Base-by-base conservation (phyloP, 2,329 filamentous ascomycete species). In the Aspergillus floridensis region DNA sequence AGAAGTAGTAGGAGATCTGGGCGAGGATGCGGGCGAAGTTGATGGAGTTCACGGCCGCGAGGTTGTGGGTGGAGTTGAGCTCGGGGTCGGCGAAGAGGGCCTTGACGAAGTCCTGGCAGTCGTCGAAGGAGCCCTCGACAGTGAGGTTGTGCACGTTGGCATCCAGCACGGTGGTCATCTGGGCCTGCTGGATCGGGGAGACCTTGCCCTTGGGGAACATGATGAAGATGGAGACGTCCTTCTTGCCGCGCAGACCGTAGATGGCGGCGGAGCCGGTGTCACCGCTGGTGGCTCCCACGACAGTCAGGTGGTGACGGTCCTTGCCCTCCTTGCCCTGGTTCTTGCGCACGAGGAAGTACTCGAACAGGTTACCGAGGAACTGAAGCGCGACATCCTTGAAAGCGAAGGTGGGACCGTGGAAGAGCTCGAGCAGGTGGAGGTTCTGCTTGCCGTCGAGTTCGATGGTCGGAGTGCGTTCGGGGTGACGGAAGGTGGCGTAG, bases 81-180 rank as follows among this genome's bases (percentile, higher is more conserved):
- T 92, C 87, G 2, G 88, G 82, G 69, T 99, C 93, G 63, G 87
- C 88, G 73, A 98, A 97, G 53, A 99, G 84, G 1, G 90, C 88
- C 79, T 99, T 98, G 74, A 99, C 89, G 59, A 95, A 96, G 76
- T 96, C 92, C 81, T 97, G 93, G 78, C 95, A 98, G 74, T 98
- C 92, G 72, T 98, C 93, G 73, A 98, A 98, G 0, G 92, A 96
- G 59, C 93, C 95, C 53, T 89, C 87, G 12, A 98, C 90, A 56
- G 91, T 87, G 50, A 98, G 80, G 76, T 96, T 96, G 82, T 97
- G 92, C 35, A 98, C 93, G 72, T 98, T 98, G 60, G 84, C 79
- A 74, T 98, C 95, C 46, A 92, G 81, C 29, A 95, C 90, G 0
- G 93, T 97, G 0, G 93, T 97, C 95, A 98, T 98, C 79, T 98